Base-by-base conservation (phyloP, 2,329 filamentous ascomycete genomes). In the Nemania diffusa region DNA sequence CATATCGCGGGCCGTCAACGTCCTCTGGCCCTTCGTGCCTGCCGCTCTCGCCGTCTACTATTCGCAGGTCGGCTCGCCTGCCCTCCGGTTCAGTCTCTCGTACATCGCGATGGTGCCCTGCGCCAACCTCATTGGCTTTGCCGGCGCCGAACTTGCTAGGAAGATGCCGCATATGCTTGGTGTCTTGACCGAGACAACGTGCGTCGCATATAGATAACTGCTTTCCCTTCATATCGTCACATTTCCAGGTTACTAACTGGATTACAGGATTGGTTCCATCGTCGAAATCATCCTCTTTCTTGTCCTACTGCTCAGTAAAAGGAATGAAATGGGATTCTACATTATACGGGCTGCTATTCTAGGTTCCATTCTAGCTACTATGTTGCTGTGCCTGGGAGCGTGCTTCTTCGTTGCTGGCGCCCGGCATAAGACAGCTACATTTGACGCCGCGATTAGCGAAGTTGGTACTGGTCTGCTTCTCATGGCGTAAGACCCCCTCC, bases 251-350 rank as follows among this genome's bases (percentile, higher is more conserved):
- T 20, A 44, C 65, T 71, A 53, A 69, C 52, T 57, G 13, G 22
- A 0, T 34, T 58, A n/a, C 51, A 84, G 82, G 0, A 77, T 94
- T 58, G 92, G 91, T 2, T 92, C 91, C 0, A 80, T 94, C 9
- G 92, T 96, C 59, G 93, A 97, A 76, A 90, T 97, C 64, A 87
- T 97, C 53, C 81, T 97, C 32, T 96, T 97, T 79, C 91, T 95
- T 83, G 87, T 94, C 2, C 81, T 97, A 51, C 84, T 96, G 4
- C 78, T 77, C 11, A 78, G 82, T 1, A 29, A 52, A 1, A 5
- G 83, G 57, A 78, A 82, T 1, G 4, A 20, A 5, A 65, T 83
- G 58, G 79, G 82, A 77, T 89, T 91, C 67, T 84, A 85, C n/a
- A 91, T 96, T 72, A 92, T 97, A 73, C 88, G 93, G 75, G 92